These are phyloP conservation scores for Fusarium keratoplasticum DNA, from an alignment of 2,329 filamentous ascomycete species.

Conservation along the genomic window DNA sequence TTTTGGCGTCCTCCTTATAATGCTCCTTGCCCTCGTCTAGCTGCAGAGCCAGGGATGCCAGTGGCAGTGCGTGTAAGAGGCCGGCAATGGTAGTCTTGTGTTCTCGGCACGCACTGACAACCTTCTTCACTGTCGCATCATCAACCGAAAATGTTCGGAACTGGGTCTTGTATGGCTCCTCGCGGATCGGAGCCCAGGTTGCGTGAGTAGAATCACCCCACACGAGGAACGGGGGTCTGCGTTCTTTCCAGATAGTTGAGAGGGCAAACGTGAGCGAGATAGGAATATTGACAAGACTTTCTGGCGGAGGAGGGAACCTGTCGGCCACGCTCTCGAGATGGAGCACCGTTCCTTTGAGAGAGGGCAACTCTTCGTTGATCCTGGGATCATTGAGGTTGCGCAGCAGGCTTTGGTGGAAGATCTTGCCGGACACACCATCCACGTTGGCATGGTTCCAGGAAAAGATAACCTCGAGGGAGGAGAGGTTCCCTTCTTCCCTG, in stretches of 20 bases:
- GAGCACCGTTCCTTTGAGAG: slow-evolving; percentile 2
- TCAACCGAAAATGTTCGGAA: slow-evolving; percentile 35
- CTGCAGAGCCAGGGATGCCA: slow-evolving; percentile 39
- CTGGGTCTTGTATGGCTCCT: slow-evolving; percentile 32
- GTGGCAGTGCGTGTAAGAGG: slow-evolving; percentile 41
- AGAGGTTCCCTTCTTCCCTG: neutral
- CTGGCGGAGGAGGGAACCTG: slow-evolving; percentile 40
- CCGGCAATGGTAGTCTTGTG: slow-evolving; percentile 46
- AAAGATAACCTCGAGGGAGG: slow-evolving; percentile 43
- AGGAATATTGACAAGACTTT: slow-evolving; percentile 36
- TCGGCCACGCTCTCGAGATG: slow-evolving; percentile 15
- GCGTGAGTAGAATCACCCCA: slow-evolving; percentile 18
- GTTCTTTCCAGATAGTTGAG: slow-evolving; percentile 32
- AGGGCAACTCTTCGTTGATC: neutral
- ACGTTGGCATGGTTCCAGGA: slow-evolving; percentile 42
- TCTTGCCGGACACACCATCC: slow-evolving; percentile 47
- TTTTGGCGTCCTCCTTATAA: slow-evolving; percentile 16
- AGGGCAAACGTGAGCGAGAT: slow-evolving; percentile 31
- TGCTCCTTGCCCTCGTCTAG: slow-evolving; percentile 16
- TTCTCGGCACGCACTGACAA: slow-evolving; percentile 41
- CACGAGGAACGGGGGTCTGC: slow-evolving; percentile 26
- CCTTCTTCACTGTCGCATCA: slow-evolving; percentile 17
- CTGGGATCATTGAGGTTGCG: slow-evolving; percentile 38
- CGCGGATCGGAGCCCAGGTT: slow-evolving; percentile 42
- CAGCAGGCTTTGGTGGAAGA: slow-evolving; percentile 47